Conservation (phyloP, 768 basidiomycete species). For the Solioccasus polychromus region DNA sequence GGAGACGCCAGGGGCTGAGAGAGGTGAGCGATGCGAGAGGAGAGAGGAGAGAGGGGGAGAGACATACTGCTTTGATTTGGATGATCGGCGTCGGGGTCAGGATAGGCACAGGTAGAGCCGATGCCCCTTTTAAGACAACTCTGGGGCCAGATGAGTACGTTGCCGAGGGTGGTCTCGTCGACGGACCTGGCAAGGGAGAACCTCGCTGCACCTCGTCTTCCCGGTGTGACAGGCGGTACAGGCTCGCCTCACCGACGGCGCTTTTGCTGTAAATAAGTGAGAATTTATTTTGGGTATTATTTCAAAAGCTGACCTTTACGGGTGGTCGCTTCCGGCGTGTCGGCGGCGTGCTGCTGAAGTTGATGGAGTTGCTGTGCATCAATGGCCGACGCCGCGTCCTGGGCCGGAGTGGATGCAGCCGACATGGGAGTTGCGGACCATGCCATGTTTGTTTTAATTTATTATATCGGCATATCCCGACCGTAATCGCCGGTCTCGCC, state of each 20-base stretch:
- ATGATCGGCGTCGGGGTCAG: constrained; percentile 67
- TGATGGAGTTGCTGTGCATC: constrained; percentile 55
- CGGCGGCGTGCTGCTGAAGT: constrained; percentile 34
- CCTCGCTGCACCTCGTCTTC: constrained; percentile 81
- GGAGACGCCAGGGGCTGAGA: constrained; percentile 34
- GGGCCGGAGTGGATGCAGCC: constrained; percentile 69
- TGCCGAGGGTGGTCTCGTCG: not conserved
- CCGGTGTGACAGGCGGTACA: constrained; percentile 81
- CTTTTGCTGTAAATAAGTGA: constrained; percentile 62
- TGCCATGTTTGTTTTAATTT: constrained; percentile 31
- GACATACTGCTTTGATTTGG: constrained; percentile 30
- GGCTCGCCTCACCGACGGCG: constrained; percentile 76
- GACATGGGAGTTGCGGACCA: constrained; percentile 61
- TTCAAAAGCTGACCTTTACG: constrained; percentile 68
- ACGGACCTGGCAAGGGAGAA: constrained; percentile 74
- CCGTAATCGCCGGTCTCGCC: not conserved
- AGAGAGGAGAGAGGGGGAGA: not conserved
- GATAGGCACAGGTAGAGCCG: constrained; percentile 67
- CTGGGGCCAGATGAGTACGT: constrained; percentile 34
- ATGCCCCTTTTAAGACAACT: constrained; percentile 81
- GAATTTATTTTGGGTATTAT: too few relatives aligned
- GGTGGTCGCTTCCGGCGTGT: constrained; percentile 30
- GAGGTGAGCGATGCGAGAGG: constrained; percentile 7
- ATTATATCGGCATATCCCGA: constrained; percentile 17
- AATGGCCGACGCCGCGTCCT: constrained; percentile 57